Evolutionary conservation across 441 rosid genomes (phyloP).

Genomic region (Aleurites moluccanus): DNA sequence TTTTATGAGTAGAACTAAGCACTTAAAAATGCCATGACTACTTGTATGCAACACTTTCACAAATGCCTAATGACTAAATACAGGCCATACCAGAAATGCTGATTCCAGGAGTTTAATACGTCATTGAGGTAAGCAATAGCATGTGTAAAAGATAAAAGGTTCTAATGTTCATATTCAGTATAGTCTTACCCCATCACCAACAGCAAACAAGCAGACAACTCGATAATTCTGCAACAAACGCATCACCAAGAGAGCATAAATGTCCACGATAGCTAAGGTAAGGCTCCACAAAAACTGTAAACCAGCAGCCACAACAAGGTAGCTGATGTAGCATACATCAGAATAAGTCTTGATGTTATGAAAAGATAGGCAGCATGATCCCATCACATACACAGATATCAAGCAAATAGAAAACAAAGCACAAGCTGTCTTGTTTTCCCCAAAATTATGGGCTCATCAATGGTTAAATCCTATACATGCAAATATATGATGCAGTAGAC

Average conservation of each 20-base stretch:
- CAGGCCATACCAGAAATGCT: neutral
- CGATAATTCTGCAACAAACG: conserved; percentile 61
- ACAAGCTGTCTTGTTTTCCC: no score
- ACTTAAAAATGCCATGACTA: conserved; percentile 12
- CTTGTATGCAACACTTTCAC: conserved; percentile 2
- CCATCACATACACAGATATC: neutral
- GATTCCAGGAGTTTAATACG: neutral
- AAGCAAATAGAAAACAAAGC: neutral
- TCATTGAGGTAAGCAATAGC: conserved; percentile 7
- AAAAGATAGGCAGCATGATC: conserved; percentile 3
- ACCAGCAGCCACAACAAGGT: conserved; percentile 75
- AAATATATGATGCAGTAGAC: neutral
- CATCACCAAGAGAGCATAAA: conserved; percentile 68
- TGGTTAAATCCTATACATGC: neutral
- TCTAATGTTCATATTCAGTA: neutral
- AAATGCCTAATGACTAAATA: neutral
- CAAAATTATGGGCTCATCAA: neutral
- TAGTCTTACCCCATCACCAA: conserved; percentile 77
- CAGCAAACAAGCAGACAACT: conserved; percentile 51
- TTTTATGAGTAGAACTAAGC: conserved; percentile 13
- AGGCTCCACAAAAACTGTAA: conserved; percentile 78
- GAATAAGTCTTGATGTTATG: conserved; percentile 23
- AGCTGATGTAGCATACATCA: conserved; percentile 48
- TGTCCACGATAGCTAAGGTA: conserved; percentile 51
- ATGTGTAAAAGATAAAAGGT: neutral